Conservation (phyloP, 2,329 filamentous ascomycete genomes). For the Trichophyton simii region DNA sequence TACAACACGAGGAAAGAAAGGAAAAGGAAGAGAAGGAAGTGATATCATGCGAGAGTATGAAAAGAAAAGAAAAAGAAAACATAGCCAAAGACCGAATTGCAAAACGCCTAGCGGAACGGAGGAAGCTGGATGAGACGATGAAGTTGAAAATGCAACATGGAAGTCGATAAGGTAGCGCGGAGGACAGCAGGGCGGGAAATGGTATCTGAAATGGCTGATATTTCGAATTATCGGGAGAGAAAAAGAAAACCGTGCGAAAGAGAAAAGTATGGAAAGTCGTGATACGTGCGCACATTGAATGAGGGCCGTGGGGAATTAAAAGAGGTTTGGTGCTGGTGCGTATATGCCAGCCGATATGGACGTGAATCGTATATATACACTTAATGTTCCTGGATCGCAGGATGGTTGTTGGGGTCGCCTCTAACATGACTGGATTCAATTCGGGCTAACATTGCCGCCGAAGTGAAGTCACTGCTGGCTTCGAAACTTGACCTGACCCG, state of each 20-base stretch:
- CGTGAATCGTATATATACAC: slow-evolving; percentile 17
- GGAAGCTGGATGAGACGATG: slow-evolving; percentile 1
- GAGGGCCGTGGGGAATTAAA: background rate
- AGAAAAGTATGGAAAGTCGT: slow-evolving; percentile 1
- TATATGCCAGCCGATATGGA: slow-evolving; percentile 23
- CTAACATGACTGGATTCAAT: slow-evolving; percentile 46
- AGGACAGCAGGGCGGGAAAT: background rate
- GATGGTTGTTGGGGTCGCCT: slow-evolving; percentile 5
- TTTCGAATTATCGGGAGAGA: background rate
- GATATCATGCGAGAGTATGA: slow-evolving; percentile 2
- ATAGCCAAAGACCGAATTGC: slow-evolving; percentile 1
- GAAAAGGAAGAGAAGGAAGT: background rate
- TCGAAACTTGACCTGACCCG: slow-evolving; percentile 73
- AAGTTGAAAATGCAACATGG: background rate
- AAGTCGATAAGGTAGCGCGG: background rate
- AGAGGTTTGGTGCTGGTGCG: slow-evolving; percentile 12
- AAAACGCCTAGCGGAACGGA: background rate
- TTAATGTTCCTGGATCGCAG: slow-evolving; percentile 10
- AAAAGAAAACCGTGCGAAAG: background rate
- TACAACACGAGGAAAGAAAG: background rate
- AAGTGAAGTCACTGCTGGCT: slow-evolving; percentile 79
- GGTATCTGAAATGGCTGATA: slow-evolving; percentile 5
- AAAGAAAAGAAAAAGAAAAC: background rate
- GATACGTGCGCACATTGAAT: slow-evolving; percentile 4
- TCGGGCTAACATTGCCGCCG: slow-evolving; percentile 68